Evolutionary conservation across 1,139 yeast genomes (phyloP), one percentile per base, ranked within the genome.

Genomic region (Hanseniaspora gamundiae): DNA sequence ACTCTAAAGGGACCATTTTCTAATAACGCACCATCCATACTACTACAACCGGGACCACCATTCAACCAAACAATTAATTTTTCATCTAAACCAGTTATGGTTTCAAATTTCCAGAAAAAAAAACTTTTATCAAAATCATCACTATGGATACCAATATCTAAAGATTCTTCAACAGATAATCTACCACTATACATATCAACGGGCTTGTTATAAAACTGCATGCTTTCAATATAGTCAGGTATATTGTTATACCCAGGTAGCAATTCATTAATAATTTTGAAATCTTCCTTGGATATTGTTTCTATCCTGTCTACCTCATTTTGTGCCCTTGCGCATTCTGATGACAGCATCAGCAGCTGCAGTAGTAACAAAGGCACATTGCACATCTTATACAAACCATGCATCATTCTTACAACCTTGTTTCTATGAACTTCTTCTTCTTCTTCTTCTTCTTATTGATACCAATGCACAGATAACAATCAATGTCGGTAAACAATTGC

Each of bases 31-130:
- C 99, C 99, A 62, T 91, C 98, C 93, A 91, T 78, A 0, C 95
- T 86, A 2, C 96, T 86, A 60, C 99, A 91, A 0, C 99, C 99
- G 0, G 95, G 95, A 0, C 95, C 95, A 38, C 99, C 99, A 61
- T 93, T 91, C 27, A 91, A 70, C 98, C 98, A 91, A 47, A 87
- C 70, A 7, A 80, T 69, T 17, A 84, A 67, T 28, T 74, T 67
- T 38, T 68, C 51, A 30, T 55, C 49, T 36, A 29, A 20, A 11
- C 52, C 51, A n/a, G 47, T 28, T 16, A 41, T 47, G 2, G 50
- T 42, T 2, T 57, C 51, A 53, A 74, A 80, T 55, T 73, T 76
- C 96, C 96, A 87, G 61, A 87, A 91, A 60, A 83, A 91, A 58
- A 85, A 73, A 51, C 76, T 71, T 31, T 82, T 77, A 39, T 71